These are phyloP conservation scores for Castanopsis chinensis DNA, from an alignment of 306 rosid species.

Conservation along the genomic window DNA sequence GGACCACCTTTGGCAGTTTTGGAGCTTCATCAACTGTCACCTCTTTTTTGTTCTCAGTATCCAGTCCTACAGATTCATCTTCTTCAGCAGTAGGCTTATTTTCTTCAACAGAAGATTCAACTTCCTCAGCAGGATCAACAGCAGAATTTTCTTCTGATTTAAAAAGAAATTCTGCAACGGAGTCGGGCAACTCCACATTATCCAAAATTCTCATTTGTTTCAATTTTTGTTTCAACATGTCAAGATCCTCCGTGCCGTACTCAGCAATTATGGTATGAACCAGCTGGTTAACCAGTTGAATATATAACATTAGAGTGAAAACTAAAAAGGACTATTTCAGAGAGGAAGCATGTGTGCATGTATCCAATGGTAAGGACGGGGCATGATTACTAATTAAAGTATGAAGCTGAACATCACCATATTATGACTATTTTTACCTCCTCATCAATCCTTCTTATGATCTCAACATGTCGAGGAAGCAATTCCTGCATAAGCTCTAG, in stretches of 20 bases:
- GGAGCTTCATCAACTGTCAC: conserved; percentile 49
- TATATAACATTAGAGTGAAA: not conserved
- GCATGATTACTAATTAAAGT: not conserved
- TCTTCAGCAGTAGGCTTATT: conserved; percentile 18
- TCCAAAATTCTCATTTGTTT: conserved; percentile 88
- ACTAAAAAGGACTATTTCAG: not conserved
- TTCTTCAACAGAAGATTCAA: conserved; percentile 37
- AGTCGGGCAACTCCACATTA: conserved; percentile 77
- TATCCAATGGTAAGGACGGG: not conserved
- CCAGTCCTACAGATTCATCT: conserved; percentile 36
- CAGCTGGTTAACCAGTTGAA: conserved; percentile 44
- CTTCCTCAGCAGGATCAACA: conserved; percentile 32
- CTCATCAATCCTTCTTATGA: conserved; percentile 82
- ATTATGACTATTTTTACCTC: conserved; percentile 51
- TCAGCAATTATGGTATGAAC: conserved; percentile 61
- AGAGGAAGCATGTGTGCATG: not conserved
- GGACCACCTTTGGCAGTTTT: conserved; percentile 85
- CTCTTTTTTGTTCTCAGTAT: conserved; percentile 36
- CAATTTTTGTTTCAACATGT: conserved; percentile 63
- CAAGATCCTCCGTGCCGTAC: conserved; percentile 60
- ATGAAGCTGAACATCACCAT: not conserved
- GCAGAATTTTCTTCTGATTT: conserved; percentile 39
- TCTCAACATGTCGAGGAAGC: conserved; percentile 96
- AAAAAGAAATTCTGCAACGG: conserved; percentile 55
- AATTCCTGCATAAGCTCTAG: conserved; percentile 79